A percentile compares a stretch with the other conserved stretches of the same genome.
Conservation (phyloP, 2,329 filamentous ascomycete genomes). For the Dryadomyces quercivorus region DNA sequence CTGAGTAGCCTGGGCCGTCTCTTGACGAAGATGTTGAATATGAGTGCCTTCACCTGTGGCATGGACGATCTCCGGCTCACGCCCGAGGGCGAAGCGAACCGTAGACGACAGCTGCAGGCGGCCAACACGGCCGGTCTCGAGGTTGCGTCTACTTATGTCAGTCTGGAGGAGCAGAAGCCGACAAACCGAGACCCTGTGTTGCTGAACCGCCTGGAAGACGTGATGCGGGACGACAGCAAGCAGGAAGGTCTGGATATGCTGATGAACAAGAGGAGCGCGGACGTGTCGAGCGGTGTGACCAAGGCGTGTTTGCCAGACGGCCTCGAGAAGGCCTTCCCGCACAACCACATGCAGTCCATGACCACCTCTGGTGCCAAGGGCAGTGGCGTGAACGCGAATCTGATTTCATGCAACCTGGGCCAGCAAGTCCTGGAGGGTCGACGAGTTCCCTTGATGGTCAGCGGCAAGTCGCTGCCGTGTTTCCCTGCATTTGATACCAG, state of each 20-base stretch:
- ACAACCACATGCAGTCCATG: slow-evolving; percentile 99
- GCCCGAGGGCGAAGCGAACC: slow-evolving; percentile 58
- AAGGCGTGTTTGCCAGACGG: slow-evolving; percentile 66
- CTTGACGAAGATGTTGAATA: slow-evolving; percentile 79
- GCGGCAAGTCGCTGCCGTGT: slow-evolving; percentile 88
- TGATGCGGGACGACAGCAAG: slow-evolving; percentile 81
- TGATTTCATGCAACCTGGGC: slow-evolving; percentile 94
- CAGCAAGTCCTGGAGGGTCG: slow-evolving; percentile 94
- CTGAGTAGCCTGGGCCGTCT: slow-evolving; percentile 83
- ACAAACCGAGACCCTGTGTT: slow-evolving; percentile 59
- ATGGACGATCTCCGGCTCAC: slow-evolving; percentile 93
- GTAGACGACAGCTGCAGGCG: slow-evolving; percentile 54
- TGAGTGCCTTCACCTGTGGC: slow-evolving; percentile 92
- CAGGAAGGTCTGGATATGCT: slow-evolving; percentile 82
- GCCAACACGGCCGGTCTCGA: slow-evolving; percentile 61
- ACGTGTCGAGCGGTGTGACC: slow-evolving; percentile 70
- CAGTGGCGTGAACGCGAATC: slow-evolving; percentile 81
- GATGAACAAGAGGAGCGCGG: slow-evolving; percentile 57
- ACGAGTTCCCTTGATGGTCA: slow-evolving; percentile 93
- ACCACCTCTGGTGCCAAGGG: slow-evolving; percentile 95
- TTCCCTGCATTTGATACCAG: slow-evolving; percentile 82
- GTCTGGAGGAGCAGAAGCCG: slow-evolving; percentile 52
- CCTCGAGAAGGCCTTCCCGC: slow-evolving; percentile 83
- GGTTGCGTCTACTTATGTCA: slow-evolving; percentile 81
- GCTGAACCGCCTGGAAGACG: slow-evolving; percentile 69